Evolutionary conservation across 2,329 filamentous ascomycete genomes (phyloP).

Genomic region (Diaporthe batatas): DNA sequence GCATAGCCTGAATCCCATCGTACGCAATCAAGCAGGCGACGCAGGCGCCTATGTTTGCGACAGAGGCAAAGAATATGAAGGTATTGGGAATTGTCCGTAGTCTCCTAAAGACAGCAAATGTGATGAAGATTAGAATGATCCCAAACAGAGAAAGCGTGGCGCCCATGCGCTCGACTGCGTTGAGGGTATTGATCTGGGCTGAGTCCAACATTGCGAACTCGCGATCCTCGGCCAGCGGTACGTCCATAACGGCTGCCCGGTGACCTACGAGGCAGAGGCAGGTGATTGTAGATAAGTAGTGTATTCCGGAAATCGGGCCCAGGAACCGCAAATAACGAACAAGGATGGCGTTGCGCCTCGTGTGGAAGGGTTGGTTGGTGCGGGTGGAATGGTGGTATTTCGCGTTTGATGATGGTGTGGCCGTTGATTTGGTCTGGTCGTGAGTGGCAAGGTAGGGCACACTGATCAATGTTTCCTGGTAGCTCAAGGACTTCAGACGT

Average conservation of each 20-base stretch:
- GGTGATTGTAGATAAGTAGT: constrained; percentile 7
- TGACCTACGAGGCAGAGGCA: background rate
- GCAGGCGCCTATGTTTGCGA: constrained; percentile 71
- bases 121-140: constrained; percentile 65
- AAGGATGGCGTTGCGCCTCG: constrained; percentile 35
- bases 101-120: constrained; percentile 64
- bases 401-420: constrained; percentile 25
- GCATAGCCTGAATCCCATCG: constrained; percentile 69
- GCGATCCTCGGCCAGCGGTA: constrained; percentile 41
- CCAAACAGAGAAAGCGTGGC: constrained; percentile 66
- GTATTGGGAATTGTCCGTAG: constrained; percentile 72
- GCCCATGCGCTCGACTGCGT: constrained; percentile 65
- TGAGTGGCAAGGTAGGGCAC: constrained; percentile 7
- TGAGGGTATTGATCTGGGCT: constrained; percentile 57
- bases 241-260: constrained; percentile 36
- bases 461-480: background rate
- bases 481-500: constrained; percentile 3
- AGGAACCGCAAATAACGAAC: background rate
- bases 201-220: constrained; percentile 42
- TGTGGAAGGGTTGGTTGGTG: background rate
- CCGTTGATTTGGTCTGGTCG: constrained; percentile 11
- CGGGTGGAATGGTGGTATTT: constrained; percentile 10
- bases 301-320: background rate
- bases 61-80: constrained; percentile 72
- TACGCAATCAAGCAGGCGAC: constrained; percentile 79